phyloP scores from a whole-genome alignment of 208 protist species.

The Leishmania aethiopica region DNA sequence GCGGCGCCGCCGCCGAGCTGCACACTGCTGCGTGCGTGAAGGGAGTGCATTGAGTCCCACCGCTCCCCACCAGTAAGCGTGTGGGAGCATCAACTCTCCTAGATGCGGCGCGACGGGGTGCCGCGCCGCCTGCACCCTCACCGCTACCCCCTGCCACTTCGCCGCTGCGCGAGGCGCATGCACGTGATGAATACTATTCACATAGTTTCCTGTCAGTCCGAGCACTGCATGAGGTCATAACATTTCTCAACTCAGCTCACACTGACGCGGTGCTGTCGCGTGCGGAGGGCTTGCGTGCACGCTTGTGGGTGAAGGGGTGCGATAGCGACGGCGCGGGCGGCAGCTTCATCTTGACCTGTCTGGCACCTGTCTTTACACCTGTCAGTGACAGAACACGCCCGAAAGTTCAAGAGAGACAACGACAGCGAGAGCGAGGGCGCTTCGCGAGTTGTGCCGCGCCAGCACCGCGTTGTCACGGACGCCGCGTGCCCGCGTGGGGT shows the following conservation, averaged over 20 bases:
- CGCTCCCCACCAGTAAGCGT: constrained; percentile 13
- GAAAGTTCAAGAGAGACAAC: neutral
- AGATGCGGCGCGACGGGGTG: constrained; percentile 3
- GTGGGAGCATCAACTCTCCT: constrained; percentile 32
- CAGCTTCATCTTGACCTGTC: constrained; percentile 4
- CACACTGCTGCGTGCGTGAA: neutral
- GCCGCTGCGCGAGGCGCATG: neutral
- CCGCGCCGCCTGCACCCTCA: neutral
- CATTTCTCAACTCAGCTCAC: constrained; percentile 15
- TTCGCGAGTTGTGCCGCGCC: constrained; percentile 4
- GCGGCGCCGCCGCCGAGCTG: neutral
- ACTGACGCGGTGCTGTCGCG: neutral
- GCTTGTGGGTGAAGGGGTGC: constrained; percentile 16
- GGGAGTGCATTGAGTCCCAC: constrained; percentile 34
- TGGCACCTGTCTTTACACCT: constrained; percentile 8
- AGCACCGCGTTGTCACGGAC: neutral
- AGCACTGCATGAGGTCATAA: constrained; percentile 15
- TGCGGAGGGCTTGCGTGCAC: neutral
- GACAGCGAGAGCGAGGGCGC: neutral
- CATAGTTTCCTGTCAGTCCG: constrained; percentile 21
- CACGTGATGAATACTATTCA: constrained; percentile 18
- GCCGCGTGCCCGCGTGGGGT: neutral
- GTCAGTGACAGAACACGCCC: constrained; percentile 3
- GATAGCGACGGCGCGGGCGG: neutral
- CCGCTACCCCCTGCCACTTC: neutral